These are phyloP conservation scores for Diaporthe sp. DNA, from an alignment of 2,329 filamentous ascomycete genomes.

Conservation along the genomic window DNA sequence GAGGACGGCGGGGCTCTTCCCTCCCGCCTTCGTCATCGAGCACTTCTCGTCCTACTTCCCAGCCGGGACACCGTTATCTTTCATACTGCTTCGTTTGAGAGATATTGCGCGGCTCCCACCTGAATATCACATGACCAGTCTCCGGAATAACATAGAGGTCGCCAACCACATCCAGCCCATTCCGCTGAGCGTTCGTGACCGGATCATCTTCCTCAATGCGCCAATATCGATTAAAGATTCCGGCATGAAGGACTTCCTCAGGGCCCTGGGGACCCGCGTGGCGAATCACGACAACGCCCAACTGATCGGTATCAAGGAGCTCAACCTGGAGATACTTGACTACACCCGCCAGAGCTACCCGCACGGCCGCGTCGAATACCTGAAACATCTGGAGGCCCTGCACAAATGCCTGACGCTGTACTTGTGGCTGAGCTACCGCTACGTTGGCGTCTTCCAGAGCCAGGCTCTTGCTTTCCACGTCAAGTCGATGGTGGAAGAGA, in stretches of 20 bases:
- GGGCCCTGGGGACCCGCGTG: constrained; percentile 78
- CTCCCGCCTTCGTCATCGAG: constrained; percentile 79
- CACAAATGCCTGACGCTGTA: constrained; percentile 90
- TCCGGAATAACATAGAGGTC: constrained; percentile 74
- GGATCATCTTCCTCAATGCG: constrained; percentile 80
- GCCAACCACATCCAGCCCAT: constrained; percentile 83
- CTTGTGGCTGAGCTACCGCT: constrained; percentile 93
- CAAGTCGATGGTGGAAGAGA: constrained; percentile 82
- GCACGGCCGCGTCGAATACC: constrained; percentile 64
- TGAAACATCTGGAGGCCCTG: constrained; percentile 79
- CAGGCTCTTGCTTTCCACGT: constrained; percentile 83
- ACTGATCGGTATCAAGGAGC: constrained; percentile 77
- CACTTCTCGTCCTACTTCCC: constrained; percentile 88
- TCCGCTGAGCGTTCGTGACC: constrained; percentile 78
- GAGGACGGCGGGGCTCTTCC: constrained; percentile 78
- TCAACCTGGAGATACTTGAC: constrained; percentile 84
- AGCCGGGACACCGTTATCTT: constrained; percentile 83
- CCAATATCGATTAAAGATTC: constrained; percentile 73
- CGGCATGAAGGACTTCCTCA: constrained; percentile 65
- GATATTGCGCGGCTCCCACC: constrained; percentile 75
- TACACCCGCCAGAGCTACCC: constrained; percentile 61
- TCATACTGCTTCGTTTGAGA: constrained; percentile 82
- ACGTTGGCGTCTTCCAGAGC: constrained; percentile 83
- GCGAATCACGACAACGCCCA: constrained; percentile 76
- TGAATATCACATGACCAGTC: constrained; percentile 78